Base-by-base conservation (phyloP, 441 rosid genomes). In the Syzygium syzygioides region DNA sequence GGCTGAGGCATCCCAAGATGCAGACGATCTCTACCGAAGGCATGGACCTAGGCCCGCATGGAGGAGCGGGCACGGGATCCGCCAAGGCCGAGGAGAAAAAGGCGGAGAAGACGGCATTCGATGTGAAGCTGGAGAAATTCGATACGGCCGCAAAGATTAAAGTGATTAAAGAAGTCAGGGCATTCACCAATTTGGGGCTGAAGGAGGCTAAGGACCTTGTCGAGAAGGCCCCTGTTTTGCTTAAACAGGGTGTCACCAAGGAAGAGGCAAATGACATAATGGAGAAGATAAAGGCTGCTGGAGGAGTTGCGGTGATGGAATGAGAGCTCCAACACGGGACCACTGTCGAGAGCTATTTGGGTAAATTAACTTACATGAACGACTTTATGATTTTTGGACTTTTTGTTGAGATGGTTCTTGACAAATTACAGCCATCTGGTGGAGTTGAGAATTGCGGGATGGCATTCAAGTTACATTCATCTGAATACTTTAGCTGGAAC, bases 141-240 rank as follows among this genome's bases (percentile, higher is more conserved):
- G 96, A 96, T 19, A 89, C 95, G 3, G 89, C 96, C 32, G 87
- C 94, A 9, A 96, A 95, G 91, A 91, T 96, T 87, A 95, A 96
- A 89, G 95, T 96, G 88, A 94, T 96, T 41, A 95, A 96, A 91
- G 98, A 96, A 91, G 94, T 95, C 32, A 93, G 95, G 90, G 86
- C 93, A 4, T 95, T 95, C 86, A 94, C 97, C 26, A 91, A 86
- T 89, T 92, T 95, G 91, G 96, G 97, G 45, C 88, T 95, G 89
- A 96, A 95, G 89, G 98, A 96, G 91, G 98, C 98, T 7, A 95
- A 96, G 89, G 96, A 94, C 55, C 93, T 96, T 86, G 98, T 96
- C 30, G 98, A 96, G 95, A 95, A 95, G 91, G 95, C 59, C 11
- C 96, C 98, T 4, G 91, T 85, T 6, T 64, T 95, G 87, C 91